Base-by-base conservation (phyloP, 2,329 filamentous ascomycete species). In the Sclerotinia sclerotiorum region DNA sequence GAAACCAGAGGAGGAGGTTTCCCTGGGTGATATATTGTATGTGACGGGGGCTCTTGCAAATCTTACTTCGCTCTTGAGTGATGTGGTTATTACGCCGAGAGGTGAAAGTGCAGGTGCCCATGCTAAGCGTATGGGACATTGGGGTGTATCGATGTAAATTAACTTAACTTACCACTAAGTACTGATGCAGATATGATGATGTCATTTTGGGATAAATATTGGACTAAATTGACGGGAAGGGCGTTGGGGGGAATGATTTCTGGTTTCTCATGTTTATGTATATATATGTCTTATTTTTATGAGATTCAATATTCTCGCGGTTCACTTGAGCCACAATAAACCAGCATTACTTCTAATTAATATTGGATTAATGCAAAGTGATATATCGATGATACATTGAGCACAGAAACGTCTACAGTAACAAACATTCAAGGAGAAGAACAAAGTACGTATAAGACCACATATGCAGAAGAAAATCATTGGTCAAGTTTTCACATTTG, bases 51-150 rank as follows among this genome's bases (percentile, higher is more conserved):
- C 21, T 11, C 42, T 66, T 11, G 42, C 42, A 0, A 35, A 49
- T 4, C 35, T 46, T 24, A 57, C 52, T 42, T 35, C 51, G 15
- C 19, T 48, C 10, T 19, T 42, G 11, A 66, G 24, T 32, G 35
- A 32, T 42, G 15, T 2, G 21, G 32, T 57, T 57, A 35, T 57
- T 24, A 57, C 32, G 21, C 55, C 32, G 1, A 56, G 5, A 35
- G 19, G n/a, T n/a, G 8, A n/a, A 19, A n/a, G 4, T 19, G 27
- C 13, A 1, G 35, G 13, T 8, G 21, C n/a, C 3, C 55, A 27
- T 44, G 55, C 35, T 24, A 58, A 58, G n/a, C 13, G 55, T 58
- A 58, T 27, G 55, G n/a, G 55, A 11, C 35, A 42, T 19, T 58
- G 35, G 55, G 55, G n/a, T 44, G 17, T 42, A 17, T 27, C 35